Evolutionary conservation across 140 eudicot species (phyloP).

Genomic region (Ambrosia hybrid): DNA sequence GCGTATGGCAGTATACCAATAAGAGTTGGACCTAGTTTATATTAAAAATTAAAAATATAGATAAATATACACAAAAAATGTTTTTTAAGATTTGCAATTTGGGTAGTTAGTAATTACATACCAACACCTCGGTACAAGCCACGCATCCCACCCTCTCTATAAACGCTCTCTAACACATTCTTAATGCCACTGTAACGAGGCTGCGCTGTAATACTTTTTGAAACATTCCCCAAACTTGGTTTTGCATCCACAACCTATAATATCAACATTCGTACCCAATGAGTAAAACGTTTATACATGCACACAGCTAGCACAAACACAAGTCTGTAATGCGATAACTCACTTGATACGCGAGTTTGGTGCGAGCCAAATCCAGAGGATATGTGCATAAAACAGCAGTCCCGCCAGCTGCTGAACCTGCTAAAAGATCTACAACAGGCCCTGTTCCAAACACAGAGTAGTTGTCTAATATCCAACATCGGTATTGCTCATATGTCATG

Average conservation of each 20-base stretch:
- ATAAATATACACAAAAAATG: background rate
- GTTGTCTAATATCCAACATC: constrained; percentile 68
- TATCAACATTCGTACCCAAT: background rate
- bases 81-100: constrained; percentile 8
- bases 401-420: constrained; percentile 98
- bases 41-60: background rate
- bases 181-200: constrained; percentile 76
- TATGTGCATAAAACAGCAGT: constrained; percentile 96
- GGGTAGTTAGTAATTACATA: background rate
- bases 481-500: constrained; percentile 93
- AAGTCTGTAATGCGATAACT: constrained; percentile 7
- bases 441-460: constrained; percentile 79
- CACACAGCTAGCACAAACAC: constrained; percentile 2
- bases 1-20: constrained; percentile 97
- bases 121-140: constrained; percentile 88
- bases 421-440: constrained; percentile 89
- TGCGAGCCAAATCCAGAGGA: constrained; percentile 98
- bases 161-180: constrained; percentile 73
- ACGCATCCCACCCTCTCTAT: constrained; percentile 91
- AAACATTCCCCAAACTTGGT: constrained; percentile 40
- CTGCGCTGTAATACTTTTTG: constrained; percentile 33
- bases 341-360: constrained; percentile 97
- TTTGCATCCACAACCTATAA: constrained; percentile 61
- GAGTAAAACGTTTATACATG: background rate
- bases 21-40: constrained; percentile 79